Percentiles rank a stretch among this genome's conserved stretches.
phyloP scores from a whole-genome alignment of 23 red algal genomes.

The Gracilaria domingensis region DNA sequence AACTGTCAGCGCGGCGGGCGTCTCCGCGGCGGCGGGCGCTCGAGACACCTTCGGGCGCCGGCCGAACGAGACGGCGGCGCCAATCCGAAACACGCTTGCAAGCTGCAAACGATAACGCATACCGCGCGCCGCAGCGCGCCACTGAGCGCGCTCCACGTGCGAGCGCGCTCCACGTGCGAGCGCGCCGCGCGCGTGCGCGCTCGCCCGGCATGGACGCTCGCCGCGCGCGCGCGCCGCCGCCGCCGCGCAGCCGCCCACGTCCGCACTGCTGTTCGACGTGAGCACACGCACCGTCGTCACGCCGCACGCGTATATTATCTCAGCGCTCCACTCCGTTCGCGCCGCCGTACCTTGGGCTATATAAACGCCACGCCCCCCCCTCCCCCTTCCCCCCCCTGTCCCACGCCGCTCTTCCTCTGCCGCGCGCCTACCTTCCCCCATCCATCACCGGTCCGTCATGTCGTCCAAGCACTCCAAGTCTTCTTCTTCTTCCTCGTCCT shows the following conservation, averaged over 20 bases:
- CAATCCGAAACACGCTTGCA: too few species aligned
- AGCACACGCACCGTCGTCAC: neutral
- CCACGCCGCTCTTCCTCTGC: neutral
- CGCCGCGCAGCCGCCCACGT: neutral
- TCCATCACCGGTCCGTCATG: too few species aligned
- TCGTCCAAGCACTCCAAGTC: slow-evolving; percentile 22
- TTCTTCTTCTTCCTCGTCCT: slow-evolving; percentile 14
- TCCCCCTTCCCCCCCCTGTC: neutral
- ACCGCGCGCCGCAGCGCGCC: neutral
- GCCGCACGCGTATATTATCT: neutral
- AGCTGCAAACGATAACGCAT: neutral
- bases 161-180: too few species aligned
- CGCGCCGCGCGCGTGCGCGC: neutral
- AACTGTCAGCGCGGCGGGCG: too few species aligned
- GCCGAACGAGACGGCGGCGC: too few species aligned
- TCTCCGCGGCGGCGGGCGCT: too few species aligned
- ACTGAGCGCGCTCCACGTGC: neutral
- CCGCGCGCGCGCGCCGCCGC: neutral
- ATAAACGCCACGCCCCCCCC: neutral
- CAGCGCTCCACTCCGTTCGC: neutral
- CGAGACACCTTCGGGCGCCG: too few species aligned
- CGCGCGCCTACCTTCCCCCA: too few species aligned
- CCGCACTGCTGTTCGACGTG: neutral
- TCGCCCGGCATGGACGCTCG: neutral
- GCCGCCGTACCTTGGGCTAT: neutral